Base-by-base conservation (phyloP, 805 yeast genomes). In the Saturnispora kantuleensis region DNA sequence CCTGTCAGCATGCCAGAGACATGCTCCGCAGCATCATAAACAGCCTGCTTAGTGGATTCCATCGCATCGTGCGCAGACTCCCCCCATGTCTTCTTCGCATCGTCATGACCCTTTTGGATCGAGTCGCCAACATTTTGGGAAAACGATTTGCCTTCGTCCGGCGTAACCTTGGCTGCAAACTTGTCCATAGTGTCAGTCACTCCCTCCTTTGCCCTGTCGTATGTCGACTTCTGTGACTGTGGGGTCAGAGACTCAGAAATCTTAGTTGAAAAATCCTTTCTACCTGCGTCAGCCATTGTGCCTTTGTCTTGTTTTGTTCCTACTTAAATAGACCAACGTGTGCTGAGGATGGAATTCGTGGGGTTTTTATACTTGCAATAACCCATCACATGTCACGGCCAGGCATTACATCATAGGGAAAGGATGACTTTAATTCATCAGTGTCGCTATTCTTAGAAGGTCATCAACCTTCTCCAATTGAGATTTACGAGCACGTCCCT, bases 201-300 rank as follows among this genome's bases (percentile, higher is more conserved):
- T 28, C 62, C 47, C 67, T 87, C 95, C 73, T 84, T 82, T 54
- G 79, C 81, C 67, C 81, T 69, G 62, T 86, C 82, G 40, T 67
- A 65, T 56, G 69, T 66, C 34, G 79, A 53, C 70, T 87, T 87
- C 64, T 84, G 73, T 46, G 77, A 68, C 51, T 85, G 81, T 56
- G 95, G 95, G 53, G 74, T 84, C 39, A 83, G 47, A 37, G 74
- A 59, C 73, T 87, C 96, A 46, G 73, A 44, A 53, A 74, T 67
- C 68, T 85, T 84, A 62, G 81, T 82, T 53, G 80, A 53, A 58
- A 87, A 71, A 62, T 73, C 68, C 70, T 87, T 88, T 82, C 96
- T 84, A 57, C 84, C 62, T 41, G 54, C 42, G 48, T 58, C 62
- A 30, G 63, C 56, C 64, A 58, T 59, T 41, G 33, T 39, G 13